Evolutionary conservation across 176 grass and related monocot species (phyloP).

Genomic region (sorghum (Sorghum bicolor)): Sorghum_bicolor_NCBIv3 NC_012875.2:60826001-60826500

Average conservation of each 20-base stretch:
- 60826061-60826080: conserved; percentile 74
- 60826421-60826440: neutral
- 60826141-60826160: conserved; percentile 87
- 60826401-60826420: neutral
- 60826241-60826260: neutral
- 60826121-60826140: conserved; percentile 82
- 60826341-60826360: neutral
- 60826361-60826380: neutral
- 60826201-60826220: neutral
- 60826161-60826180: conserved; percentile 44
- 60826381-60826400: no score
- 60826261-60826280: neutral
- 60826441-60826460: neutral
- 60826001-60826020: neutral
- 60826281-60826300: neutral
- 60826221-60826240: neutral
- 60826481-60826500: neutral
- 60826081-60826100: conserved; percentile 90
- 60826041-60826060: conserved; percentile 75
- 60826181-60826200: neutral
- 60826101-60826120: conserved; percentile 87
- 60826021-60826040: conserved; percentile 39
- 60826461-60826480: neutral
- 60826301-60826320: neutral
- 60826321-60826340: conserved; percentile 15